phyloP scores from a whole-genome alignment of 257 asterid species.

The Solanum stenotomum region DNA sequence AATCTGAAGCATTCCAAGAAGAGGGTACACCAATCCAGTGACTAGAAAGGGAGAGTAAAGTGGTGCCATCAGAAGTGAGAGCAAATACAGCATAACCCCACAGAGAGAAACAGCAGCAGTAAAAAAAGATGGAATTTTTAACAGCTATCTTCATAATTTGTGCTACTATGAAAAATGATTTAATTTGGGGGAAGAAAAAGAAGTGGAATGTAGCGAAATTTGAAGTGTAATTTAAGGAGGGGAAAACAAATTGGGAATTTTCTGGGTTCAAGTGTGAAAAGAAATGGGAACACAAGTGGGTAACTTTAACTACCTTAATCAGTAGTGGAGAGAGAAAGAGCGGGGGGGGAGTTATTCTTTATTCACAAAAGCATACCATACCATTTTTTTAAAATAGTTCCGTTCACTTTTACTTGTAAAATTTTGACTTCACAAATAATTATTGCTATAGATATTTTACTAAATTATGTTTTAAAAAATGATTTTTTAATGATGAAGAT shows the following conservation, averaged over 20 bases:
- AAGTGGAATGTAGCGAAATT: not conserved
- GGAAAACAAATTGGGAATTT: not conserved
- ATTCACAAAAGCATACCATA: not conserved
- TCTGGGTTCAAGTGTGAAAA: not conserved
- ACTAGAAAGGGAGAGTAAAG: constrained; percentile 49
- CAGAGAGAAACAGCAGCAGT: constrained; percentile 26
- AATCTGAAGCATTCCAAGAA: constrained; percentile 74
- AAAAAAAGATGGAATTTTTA: constrained; percentile 10
- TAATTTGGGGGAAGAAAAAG: not conserved
- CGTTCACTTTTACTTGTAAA: no score
- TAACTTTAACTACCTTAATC: not conserved
- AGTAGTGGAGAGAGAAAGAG: no score
- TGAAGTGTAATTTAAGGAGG: not conserved
- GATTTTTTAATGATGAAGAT: no score
- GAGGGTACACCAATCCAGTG: constrained; percentile 57
- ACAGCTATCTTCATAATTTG: constrained; percentile 17
- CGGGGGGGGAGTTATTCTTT: not conserved
- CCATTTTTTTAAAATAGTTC: no score
- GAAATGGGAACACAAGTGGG: not conserved
- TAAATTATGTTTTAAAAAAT: no score
- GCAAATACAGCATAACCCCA: not conserved
- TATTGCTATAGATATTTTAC: no score
- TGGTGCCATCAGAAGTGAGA: constrained; percentile 44
- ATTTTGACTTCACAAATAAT: no score
- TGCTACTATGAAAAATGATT: not conserved